Base-by-base conservation (phyloP, 129 eudicot genomes). In the Chrysanthemum lavandulifolium region DNA sequence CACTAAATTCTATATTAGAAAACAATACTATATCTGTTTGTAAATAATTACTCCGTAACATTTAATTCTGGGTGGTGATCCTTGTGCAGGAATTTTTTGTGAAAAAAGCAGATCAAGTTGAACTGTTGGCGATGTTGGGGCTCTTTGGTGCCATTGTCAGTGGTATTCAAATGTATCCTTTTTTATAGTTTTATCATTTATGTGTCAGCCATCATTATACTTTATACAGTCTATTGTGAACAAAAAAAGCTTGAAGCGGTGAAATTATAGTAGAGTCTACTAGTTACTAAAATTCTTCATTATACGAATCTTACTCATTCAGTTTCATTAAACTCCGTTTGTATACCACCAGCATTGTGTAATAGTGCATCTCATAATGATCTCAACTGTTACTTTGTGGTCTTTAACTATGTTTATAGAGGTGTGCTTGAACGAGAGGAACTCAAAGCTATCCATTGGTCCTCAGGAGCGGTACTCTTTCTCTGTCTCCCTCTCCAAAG, bases 51-150 rank as follows among this genome's bases (percentile, higher is more conserved):
- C n/a, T n/a, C n/a, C n/a, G n/a, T n/a, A 40, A 40, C 0, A 10
- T 40, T 40, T 40, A 6, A 25, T 10, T 60, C 40, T 60, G 9
- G 1, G 10, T 60, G 65, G 13, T 10, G 14, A 72, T 47, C 71
- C 47, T 59, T 71, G 31, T 78, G 81, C 86, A 92, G 96, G 98
- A 92, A 65, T 89, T 78, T 85, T 81, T 92, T 69, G 91, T 86
- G 19, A 92, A 87, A 85, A 71, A 83, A 71, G 95, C 96, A 43
- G 95, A 92, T 78, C 80, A 82, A 83, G 81, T 85, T 10, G 98
- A 92, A 80, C 96, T 92, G 58, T 83, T 92, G 98, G 91, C 95
- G 48, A 89, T 92, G 92, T 71, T 92, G 88, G 98, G 98, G 31
- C 68, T 89, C 13, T 92, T 92, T 75, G 98, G 98, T 71, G 96